phyloP scores from a whole-genome alignment of 352 stramenopile genomes.

The Phytophthora multivora region DNA sequence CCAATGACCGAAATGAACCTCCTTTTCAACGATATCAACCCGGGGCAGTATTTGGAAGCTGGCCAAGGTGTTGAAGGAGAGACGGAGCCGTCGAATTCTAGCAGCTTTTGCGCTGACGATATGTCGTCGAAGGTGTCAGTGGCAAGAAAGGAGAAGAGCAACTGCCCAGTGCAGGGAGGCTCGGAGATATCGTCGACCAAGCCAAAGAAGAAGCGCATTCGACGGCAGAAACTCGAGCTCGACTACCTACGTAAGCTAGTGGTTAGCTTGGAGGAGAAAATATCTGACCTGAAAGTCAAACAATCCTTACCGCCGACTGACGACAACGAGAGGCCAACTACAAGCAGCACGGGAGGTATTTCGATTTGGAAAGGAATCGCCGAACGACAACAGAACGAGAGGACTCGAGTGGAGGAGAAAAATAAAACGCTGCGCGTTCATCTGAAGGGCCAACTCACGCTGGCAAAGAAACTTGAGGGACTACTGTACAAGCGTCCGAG shows the following conservation, averaged over 20 bases:
- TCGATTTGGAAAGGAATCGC: conserved; percentile 40
- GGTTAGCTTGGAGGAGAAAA: conserved; percentile 31
- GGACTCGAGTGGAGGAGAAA: conserved; percentile 31
- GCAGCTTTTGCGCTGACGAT: not conserved
- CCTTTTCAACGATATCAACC: not conserved
- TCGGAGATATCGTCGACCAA: not conserved
- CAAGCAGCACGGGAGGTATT: not conserved
- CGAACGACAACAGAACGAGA: conserved; percentile 30
- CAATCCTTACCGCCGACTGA: not conserved
- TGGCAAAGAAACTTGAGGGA: conserved; percentile 39
- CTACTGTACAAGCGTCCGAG: conserved; percentile 29
- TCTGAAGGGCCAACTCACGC: conserved; percentile 40
- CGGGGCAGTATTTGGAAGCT: not conserved
- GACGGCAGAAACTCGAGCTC: conserved; percentile 40
- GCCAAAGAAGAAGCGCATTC: conserved; percentile 43
- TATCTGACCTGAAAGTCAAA: conserved; percentile 22
- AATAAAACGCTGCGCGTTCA: conserved; percentile 33
- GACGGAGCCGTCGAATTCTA: not conserved
- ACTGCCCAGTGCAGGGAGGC: not conserved
- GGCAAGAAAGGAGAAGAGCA: not conserved
- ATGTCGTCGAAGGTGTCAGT: not conserved
- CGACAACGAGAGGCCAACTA: not conserved
- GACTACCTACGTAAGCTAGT: conserved; percentile 39
- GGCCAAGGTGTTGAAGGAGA: not conserved
- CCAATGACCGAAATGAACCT: not conserved